phyloP scores from a whole-genome alignment of 441 rosid species.

The Populus trichocarpa region DNA sequence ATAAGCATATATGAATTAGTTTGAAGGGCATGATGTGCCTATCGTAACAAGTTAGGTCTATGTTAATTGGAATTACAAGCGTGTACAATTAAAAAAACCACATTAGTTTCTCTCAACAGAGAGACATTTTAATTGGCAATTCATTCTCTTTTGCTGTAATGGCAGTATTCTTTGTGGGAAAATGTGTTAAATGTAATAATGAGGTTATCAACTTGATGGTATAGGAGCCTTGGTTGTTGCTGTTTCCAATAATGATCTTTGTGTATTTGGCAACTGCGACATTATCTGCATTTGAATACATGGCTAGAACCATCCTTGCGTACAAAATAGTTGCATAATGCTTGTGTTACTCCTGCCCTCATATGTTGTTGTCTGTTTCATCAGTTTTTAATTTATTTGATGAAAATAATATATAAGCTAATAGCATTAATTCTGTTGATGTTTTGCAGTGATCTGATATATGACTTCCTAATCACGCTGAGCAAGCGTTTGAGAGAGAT shows the following conservation, averaged over 20 bases:
- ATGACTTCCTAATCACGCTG: constrained; percentile 68
- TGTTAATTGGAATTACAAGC: neutral
- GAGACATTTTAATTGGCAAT: neutral
- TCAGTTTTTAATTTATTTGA: neutral
- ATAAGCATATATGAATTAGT: neutral
- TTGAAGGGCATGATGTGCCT: neutral
- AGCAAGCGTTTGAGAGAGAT: constrained; percentile 67
- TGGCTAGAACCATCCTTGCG: neutral
- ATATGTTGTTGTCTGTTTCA: neutral
- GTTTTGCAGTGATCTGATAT: constrained; percentile 76
- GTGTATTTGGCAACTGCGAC: neutral
- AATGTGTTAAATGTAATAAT: neutral
- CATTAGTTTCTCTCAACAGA: neutral
- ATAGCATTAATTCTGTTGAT: constrained; percentile 13
- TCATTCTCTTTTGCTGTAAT: neutral
- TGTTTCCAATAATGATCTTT: neutral
- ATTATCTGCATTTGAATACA: neutral
- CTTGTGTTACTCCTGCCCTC: neutral
- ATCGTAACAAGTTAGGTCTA: neutral
- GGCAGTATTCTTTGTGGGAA: neutral
- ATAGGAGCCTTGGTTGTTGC: neutral
- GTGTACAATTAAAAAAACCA: neutral
- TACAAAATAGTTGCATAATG: neutral
- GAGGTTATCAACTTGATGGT: neutral
- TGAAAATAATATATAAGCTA: constrained; percentile 8